Evolutionary conservation across 1,284 basidiomycete genomes (phyloP).

Genomic region (Golubevia pallescens): DNA sequence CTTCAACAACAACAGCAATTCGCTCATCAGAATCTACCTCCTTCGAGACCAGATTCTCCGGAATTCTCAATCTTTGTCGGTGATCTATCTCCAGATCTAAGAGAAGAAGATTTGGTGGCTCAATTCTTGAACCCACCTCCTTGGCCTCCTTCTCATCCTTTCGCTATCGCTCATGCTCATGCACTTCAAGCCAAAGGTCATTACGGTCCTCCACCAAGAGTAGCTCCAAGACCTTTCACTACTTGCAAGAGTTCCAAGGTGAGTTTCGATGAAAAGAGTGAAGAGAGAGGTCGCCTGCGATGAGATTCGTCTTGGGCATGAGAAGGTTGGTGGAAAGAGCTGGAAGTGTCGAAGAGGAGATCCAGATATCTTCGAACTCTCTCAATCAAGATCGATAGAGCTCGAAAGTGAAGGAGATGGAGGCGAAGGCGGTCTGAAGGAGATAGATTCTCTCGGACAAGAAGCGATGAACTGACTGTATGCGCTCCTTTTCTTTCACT

Average conservation of each 20-base stretch:
- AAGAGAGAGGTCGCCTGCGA: no score
- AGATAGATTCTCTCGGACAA: not conserved
- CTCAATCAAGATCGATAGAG: no score
- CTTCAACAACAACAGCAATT: not conserved
- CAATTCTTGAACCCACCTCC: slow-evolving; percentile 50
- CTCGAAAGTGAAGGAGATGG: no score
- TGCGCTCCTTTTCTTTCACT: not conserved
- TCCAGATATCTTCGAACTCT: no score
- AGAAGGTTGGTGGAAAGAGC: no score
- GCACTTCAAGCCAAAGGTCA: slow-evolving; percentile 45
- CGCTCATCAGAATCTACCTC: not conserved
- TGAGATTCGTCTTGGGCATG: no score
- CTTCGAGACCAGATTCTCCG: not conserved
- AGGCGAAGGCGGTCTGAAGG: no score
- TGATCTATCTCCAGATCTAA: slow-evolving; percentile 41
- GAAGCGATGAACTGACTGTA: not conserved
- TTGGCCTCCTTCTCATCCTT: slow-evolving; percentile 47
- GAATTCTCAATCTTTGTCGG: slow-evolving; percentile 52
- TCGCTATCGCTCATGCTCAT: slow-evolving; percentile 39
- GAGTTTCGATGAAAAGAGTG: not conserved
- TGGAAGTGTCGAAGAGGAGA: no score
- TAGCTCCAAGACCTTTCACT: slow-evolving; percentile 45
- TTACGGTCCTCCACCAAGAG: slow-evolving; percentile 28
- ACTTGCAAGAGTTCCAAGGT: slow-evolving; percentile 44
- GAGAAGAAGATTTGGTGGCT: slow-evolving; percentile 48